Base-by-base conservation (phyloP, 176 grass and related monocot species). In the Dactylis glomerata region DNA sequence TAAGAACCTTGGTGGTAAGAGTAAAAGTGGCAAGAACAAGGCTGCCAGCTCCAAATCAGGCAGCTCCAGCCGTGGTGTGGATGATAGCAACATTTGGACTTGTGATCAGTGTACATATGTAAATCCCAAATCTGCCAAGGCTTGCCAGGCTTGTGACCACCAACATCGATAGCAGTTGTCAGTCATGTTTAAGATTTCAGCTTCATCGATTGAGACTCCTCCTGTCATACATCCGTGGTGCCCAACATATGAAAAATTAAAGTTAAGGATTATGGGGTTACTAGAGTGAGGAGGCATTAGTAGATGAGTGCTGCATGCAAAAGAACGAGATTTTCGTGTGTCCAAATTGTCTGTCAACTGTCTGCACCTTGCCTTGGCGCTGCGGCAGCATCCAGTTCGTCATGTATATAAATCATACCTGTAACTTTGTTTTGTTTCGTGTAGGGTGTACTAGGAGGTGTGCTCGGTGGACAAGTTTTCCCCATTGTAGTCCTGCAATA, bases 61-160 rank as follows among this genome's bases (percentile, higher is more conserved):
- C 11, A 79, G 63, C 76, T 41, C 95, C 36, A 93, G 65, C 37
- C 88, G 88, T 71, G 85, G 83, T 72, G 84, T 84, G 68, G 93
- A 99, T 59, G 91, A 99, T 34, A 70, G 87, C 75, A 90, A 81
- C 31, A 82, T 96, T 34, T 99, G 96, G 93, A 90, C 91, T 0
- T 96, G 93, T 32, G 92, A 99, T 69, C 89, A 93, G 49, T 99
- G 97, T 92, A 96, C 93, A 78, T 96, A 6, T 68, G 83, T 82
- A 62, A 99, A 99, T 51, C 92, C 97, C 54, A 92, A 42, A 78
- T 74, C 88, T 13, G 81, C 57, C 57, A 89, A 66, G 67, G 86
- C 80, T 73, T 99, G 92, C 67, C 89, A 96, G 83, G 91, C 91
- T 74, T 99, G 97, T 80, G 94, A 96, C 12, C 84, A 64, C 44